phyloP scores from a whole-genome alignment of 1,284 basidiomycete species.

The Anthracocystis setariae region DNA sequence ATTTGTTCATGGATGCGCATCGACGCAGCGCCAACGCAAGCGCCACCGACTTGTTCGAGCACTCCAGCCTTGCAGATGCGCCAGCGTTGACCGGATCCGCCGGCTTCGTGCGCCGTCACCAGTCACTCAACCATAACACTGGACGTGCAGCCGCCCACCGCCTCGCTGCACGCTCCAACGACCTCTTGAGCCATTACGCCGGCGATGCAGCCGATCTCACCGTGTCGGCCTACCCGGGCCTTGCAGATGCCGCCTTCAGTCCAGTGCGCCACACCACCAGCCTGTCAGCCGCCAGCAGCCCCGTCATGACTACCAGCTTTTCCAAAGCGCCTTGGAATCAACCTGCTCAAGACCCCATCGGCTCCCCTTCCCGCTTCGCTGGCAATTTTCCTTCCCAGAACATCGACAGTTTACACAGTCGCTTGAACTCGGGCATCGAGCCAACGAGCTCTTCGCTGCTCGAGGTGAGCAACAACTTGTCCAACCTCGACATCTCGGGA shows the following conservation, averaged over 20 bases:
- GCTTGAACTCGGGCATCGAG: slow-evolving; percentile 20
- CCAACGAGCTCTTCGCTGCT: slow-evolving; percentile 17
- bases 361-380: slow-evolving; percentile 48
- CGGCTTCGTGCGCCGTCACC: slow-evolving; percentile 47
- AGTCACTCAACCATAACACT: slow-evolving; percentile 56
- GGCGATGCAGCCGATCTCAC: slow-evolving; percentile 10
- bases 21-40: slow-evolving; percentile 22
- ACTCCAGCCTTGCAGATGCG: slow-evolving; percentile 25
- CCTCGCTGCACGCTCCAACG: slow-evolving; percentile 31
- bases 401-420: slow-evolving; percentile 11
- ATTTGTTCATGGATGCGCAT: slow-evolving; percentile 15
- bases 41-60: slow-evolving; percentile 21
- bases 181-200: slow-evolving; percentile 14
- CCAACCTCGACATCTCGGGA: slow-evolving; percentile 40
- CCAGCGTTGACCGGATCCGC: slow-evolving; percentile 19
- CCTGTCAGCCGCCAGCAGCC: slow-evolving; percentile 34
- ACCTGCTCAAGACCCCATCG: slow-evolving; percentile 33
- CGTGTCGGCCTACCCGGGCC: slow-evolving; percentile 21
- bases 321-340: slow-evolving; percentile 44
- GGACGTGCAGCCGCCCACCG: slow-evolving; percentile 36
- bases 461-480: slow-evolving; percentile 26
- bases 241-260: slow-evolving; percentile 31
- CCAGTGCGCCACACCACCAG: slow-evolving; percentile 33
- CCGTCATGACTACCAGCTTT: slow-evolving; percentile 30
- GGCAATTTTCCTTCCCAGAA: slow-evolving; percentile 38